Conservation (phyloP, 129 eudicot species). For the Flaveria trinervia region DNA sequence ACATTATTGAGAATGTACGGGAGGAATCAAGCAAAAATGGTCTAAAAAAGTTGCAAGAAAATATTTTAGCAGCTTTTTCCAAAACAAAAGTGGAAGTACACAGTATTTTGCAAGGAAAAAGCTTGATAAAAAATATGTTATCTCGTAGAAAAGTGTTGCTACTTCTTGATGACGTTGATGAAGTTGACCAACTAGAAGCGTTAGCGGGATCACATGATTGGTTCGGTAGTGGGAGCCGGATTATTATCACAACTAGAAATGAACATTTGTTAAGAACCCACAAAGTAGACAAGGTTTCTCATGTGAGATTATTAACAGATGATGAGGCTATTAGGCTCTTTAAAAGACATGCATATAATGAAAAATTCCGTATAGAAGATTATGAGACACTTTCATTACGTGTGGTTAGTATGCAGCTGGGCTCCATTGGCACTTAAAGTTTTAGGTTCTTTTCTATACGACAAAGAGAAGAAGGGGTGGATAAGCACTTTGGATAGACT, state of each 20-base stretch:
- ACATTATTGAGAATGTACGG: background rate
- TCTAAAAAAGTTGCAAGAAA: background rate
- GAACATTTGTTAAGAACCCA: background rate
- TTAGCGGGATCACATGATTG: slow-evolving; percentile 13
- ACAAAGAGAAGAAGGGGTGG: background rate
- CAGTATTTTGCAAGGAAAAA: background rate
- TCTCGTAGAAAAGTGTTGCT: slow-evolving; percentile 13
- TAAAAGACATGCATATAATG: background rate
- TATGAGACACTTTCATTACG: background rate
- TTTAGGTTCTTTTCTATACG: background rate
- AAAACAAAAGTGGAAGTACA: background rate
- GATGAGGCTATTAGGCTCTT: slow-evolving; percentile 8
- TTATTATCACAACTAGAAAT: slow-evolving; percentile 24
- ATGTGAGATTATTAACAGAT: background rate
- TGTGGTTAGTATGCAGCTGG: slow-evolving; percentile 1
- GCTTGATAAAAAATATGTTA: background rate
- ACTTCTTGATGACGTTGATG: slow-evolving; percentile 22
- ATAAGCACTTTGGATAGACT: background rate
- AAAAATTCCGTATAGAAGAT: background rate
- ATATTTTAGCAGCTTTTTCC: background rate
- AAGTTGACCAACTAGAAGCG: background rate
- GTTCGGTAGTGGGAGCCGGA: slow-evolving; percentile 18
- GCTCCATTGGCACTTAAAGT: slow-evolving; percentile 8
- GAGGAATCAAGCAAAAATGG: background rate
- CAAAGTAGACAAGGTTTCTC: background rate